Conservation (phyloP, 1,139 yeast genomes). For the Taphrina wiesneri region DNA sequence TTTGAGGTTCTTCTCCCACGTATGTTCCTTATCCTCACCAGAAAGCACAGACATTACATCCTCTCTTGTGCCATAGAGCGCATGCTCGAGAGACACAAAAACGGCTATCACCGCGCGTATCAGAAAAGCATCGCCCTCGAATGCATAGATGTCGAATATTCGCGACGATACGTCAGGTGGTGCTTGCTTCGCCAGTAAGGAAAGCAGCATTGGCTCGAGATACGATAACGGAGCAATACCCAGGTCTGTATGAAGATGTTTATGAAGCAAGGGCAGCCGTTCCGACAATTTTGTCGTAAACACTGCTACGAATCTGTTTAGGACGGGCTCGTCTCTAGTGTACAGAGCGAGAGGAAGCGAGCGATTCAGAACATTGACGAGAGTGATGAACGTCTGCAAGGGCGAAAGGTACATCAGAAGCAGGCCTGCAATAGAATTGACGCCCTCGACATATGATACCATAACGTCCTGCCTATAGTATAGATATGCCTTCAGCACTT, state of each 20-base stretch:
- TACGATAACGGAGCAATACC: slow-evolving; percentile 47
- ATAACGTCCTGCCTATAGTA: slow-evolving; percentile 44
- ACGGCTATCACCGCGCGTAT: slow-evolving; percentile 55
- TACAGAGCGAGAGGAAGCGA: slow-evolving; percentile 45
- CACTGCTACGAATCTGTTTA: slow-evolving; percentile 48
- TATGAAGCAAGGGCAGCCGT: slow-evolving; percentile 52
- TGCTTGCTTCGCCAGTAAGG: slow-evolving; percentile 47
- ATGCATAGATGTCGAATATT: slow-evolving; percentile 59
- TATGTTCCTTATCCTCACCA: slow-evolving; percentile 21
- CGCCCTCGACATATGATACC: slow-evolving; percentile 41
- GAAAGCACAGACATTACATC: slow-evolving; percentile 50
- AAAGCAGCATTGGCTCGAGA: slow-evolving; percentile 47
- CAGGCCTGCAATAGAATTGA: slow-evolving; percentile 48
- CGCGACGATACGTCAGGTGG: slow-evolving; percentile 48
- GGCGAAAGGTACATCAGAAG: slow-evolving; percentile 49
- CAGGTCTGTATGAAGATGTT: slow-evolving; percentile 53
- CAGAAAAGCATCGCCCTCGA: slow-evolving; percentile 60
- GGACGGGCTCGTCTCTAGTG: slow-evolving; percentile 44
- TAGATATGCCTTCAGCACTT: slow-evolving; percentile 46
- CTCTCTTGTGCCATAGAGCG: slow-evolving; percentile 55
- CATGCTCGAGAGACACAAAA: slow-evolving; percentile 54
- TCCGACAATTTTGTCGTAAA: slow-evolving; percentile 53
- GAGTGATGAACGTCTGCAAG: slow-evolving; percentile 50
- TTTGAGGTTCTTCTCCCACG: slow-evolving; percentile 20
- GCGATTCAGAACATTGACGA: slow-evolving; percentile 51